Base-by-base conservation (phyloP, 2,329 filamentous ascomycete genomes). In the Teratosphaeria destructans region DNA sequence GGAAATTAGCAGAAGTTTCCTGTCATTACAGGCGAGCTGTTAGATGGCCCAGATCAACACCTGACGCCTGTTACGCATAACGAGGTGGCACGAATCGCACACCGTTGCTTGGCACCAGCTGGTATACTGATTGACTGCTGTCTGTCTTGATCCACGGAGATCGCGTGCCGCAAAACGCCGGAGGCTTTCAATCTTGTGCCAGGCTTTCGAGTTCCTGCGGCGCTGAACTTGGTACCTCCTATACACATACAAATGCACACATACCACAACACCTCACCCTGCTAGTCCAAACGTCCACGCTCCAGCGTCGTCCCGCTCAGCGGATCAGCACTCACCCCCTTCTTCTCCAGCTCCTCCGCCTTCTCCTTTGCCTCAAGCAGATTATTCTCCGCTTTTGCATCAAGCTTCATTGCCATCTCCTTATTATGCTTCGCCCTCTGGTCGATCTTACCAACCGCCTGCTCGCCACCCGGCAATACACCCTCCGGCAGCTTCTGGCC, bases 401-500 rank as follows among this genome's bases (percentile, higher is more conserved):
- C 60, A 59, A 64, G 55, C 61, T 64, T 67, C 57, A 66, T 62
- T 3, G 66, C 65, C 59, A 63, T 64, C 56, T 64, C 63, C 23
- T 68, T 71, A 53, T 70, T 70, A 23, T 64, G 60, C 61, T 63
- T 66, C 35, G 67, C 65, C 47, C 68, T 62, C 39, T 64, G 64
- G 57, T 71, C 60, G 47, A 69, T 66, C 60, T 67, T 69, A 16
- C 68, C 68, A 6, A 67, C 66, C 55, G 66, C 66, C 55, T 70
- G 68, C 63, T 65, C 66, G 4, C 70, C 70, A 26, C 67, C 67
- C 1, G 68, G 68, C 61, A 71, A 56, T n/a, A 71, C 70, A 49
- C 68, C 69, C 54, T 68, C 60, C 2, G 67, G 67, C 58, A 72
- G 43, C 61, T 71, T 71, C 59, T 72, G 68, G 2, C 68, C 68